These are phyloP conservation scores for Thelonectria blattea DNA, from an alignment of 2,329 filamentous ascomycete genomes.

Conservation along the genomic window DNA sequence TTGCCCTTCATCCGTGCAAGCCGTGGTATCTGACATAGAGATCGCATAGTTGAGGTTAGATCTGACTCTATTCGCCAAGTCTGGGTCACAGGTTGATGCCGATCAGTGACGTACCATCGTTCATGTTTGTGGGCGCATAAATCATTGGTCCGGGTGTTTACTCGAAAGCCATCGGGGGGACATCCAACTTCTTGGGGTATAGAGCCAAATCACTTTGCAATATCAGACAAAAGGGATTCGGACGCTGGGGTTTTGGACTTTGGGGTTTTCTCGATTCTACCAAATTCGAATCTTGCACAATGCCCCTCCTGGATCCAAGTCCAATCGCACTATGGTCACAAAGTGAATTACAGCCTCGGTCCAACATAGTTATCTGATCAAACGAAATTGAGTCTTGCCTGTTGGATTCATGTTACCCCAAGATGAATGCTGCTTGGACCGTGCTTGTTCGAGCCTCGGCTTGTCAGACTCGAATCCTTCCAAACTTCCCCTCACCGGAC, in stretches of 20 bases:
- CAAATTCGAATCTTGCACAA: not conserved
- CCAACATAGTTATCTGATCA: not conserved
- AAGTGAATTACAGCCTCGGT: not conserved
- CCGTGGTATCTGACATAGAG: not conserved
- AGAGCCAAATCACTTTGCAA: too few species aligned
- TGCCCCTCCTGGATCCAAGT: too few species aligned
- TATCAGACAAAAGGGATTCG: not conserved
- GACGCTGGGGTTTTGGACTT: not conserved
- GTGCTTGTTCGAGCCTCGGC: not conserved
- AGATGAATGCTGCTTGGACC: not conserved
- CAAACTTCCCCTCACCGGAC: not conserved
- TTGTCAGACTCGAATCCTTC: not conserved
- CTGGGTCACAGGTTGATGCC: not conserved
- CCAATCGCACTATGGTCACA: not conserved
- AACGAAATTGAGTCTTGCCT: not conserved
- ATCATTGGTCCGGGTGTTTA: not conserved
- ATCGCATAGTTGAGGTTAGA: not conserved
- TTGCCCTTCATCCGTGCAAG: not conserved
- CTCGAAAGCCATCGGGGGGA: not conserved
- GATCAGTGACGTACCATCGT: not conserved
- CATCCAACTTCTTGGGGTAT: not conserved
- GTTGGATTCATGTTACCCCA: too few species aligned
- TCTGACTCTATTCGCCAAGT: not conserved
- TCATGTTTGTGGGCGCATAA: not conserved
- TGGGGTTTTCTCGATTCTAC: not conserved